Evolutionary conservation across 2,329 filamentous ascomycete species (phyloP).

Genomic region (Microcera coccophila): DNA sequence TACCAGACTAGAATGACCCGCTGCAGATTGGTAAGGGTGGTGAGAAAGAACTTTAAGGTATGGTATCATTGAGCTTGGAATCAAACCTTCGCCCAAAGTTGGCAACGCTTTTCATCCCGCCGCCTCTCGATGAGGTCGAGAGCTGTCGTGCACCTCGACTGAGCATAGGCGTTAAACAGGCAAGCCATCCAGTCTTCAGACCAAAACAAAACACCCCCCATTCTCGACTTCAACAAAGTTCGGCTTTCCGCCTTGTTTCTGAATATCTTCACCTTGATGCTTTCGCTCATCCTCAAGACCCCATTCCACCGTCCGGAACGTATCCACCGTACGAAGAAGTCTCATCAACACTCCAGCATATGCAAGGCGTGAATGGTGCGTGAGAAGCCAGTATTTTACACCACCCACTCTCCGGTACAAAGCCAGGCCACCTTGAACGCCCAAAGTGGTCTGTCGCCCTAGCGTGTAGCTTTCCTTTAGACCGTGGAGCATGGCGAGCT

Average conservation of each 20-base stretch:
- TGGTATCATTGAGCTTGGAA: no score
- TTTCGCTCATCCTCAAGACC: constrained; percentile 17
- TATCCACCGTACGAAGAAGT: constrained; percentile 12
- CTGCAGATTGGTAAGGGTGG: no score
- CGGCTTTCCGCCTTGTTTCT: constrained; percentile 1
- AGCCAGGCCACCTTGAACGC: constrained; percentile 15
- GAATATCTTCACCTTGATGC: neutral
- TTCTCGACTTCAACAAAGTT: constrained; percentile 13
- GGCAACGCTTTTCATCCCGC: no score
- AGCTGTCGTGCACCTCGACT: no score
- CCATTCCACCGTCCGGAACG: constrained; percentile 16
- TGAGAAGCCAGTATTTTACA: constrained; percentile 19
- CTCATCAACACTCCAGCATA: constrained; percentile 17
- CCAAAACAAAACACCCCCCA: constrained; percentile 14
- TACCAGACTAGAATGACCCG: no score
- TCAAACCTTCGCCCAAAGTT: no score
- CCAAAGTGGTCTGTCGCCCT: constrained; percentile 7
- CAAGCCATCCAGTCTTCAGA: no score
- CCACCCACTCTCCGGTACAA: constrained; percentile 19
- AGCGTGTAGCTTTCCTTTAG: constrained; percentile 19
- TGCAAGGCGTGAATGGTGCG: constrained; percentile 11
- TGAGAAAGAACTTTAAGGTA: no score
- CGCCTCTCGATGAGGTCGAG: no score
- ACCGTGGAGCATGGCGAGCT: constrained; percentile 23
- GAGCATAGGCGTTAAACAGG: no score